Percentiles rank a stretch among this genome's conserved stretches.
Conservation (phyloP, 2,329 filamentous ascomycete genomes). For the Sporothrix protearum region DNA sequence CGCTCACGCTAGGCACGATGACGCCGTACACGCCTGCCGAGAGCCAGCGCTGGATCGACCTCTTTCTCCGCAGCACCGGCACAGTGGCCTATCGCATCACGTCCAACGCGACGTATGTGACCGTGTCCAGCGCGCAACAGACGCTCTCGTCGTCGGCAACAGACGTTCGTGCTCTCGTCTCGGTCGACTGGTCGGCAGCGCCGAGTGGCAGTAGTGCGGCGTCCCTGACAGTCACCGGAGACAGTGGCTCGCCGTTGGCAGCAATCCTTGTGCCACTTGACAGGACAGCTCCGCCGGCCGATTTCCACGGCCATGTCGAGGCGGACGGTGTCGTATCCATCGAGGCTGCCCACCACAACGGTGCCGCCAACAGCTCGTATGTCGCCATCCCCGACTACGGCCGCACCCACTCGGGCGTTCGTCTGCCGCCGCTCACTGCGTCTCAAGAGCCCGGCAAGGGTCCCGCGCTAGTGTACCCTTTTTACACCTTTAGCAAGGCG, state of each 20-base stretch:
- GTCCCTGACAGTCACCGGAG: not conserved
- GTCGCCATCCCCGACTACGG: not conserved
- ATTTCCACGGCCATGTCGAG: conserved; percentile 1
- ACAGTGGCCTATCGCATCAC: conserved; percentile 37
- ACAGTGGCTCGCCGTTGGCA: not conserved
- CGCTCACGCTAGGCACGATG: conserved; percentile 27
- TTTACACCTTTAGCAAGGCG: not conserved
- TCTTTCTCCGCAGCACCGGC: conserved; percentile 44
- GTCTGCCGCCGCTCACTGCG: conserved; percentile 27
- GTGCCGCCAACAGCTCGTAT: not conserved
- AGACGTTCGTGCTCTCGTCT: not conserved
- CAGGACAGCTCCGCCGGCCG: not conserved
- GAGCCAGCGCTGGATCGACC: conserved; percentile 43
- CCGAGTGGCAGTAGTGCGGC: not conserved
- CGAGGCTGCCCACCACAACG: not conserved
- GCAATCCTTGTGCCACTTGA: not conserved
- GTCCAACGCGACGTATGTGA: not conserved
- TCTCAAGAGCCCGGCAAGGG: conserved; percentile 26
- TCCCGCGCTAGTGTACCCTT: not conserved
- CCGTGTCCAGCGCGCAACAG: not conserved
- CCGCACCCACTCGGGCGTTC: conserved; percentile 32
- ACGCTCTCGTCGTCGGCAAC: not conserved
- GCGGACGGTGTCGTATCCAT: not conserved
- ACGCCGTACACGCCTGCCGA: conserved; percentile 34
- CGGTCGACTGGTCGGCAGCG: not conserved